phyloP scores from a whole-genome alignment of 225 moss, liverwort and hornwort genomes.

The Bryum argenteum region DNA sequence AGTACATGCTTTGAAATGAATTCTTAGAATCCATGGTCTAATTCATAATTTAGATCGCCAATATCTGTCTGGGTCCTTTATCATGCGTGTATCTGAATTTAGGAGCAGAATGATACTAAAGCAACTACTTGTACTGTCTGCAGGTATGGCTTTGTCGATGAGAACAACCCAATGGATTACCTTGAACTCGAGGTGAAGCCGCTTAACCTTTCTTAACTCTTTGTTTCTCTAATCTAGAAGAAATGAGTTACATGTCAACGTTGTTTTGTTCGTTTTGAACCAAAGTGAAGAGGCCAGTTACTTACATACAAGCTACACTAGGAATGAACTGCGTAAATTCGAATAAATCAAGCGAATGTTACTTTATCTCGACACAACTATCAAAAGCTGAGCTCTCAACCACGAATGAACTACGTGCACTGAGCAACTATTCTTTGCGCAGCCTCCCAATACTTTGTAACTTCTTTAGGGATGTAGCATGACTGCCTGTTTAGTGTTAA shows the following conservation, averaged over 20 bases:
- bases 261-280: not conserved
- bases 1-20: not conserved
- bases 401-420: not conserved
- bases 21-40: no score
- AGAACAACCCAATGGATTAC: constrained; percentile 63
- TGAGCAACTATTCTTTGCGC: not conserved
- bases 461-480: not conserved
- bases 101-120: not conserved
- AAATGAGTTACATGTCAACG: not conserved
- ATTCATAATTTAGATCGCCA: not conserved
- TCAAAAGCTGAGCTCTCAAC: not conserved
- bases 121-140: constrained; percentile 19
- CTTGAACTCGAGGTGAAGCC: constrained; percentile 69
- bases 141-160: constrained; percentile 97
- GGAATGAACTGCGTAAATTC: not conserved
- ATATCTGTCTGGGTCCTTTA: not conserved
- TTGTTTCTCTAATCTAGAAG: not conserved
- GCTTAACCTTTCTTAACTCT: not conserved
- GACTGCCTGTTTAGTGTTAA: not conserved
- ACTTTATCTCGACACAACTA: no score
- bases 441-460: not conserved
- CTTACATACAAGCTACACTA: not conserved
- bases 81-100: not conserved
- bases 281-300: not conserved
- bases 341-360: not conserved